A percentile compares a stretch with the other conserved stretches of the same genome.
Conservation (phyloP, 257 asterid species). For the Agastache rugosa region DNA sequence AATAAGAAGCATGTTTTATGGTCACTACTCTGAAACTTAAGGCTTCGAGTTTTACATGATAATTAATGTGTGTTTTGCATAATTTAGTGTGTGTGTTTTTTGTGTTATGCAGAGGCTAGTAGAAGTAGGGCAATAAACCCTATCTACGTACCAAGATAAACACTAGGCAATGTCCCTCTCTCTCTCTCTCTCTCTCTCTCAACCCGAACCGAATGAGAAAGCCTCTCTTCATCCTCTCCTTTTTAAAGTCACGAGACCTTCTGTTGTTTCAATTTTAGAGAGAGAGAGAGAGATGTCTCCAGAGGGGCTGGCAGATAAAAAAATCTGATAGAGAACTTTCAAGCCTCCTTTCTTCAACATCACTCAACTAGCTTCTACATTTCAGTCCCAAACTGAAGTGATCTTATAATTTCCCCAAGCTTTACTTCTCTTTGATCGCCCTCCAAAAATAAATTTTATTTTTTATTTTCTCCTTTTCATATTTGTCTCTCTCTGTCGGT, state of each 20-base stretch:
- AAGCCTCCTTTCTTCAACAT: constrained; percentile 68
- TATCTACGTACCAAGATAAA: constrained; percentile 40
- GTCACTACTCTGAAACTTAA: constrained; percentile 33
- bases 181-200: constrained; percentile 23
- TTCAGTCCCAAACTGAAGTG: constrained; percentile 76
- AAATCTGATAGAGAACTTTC: constrained; percentile 75
- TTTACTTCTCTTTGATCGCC: constrained; percentile 35
- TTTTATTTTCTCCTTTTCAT: not conserved
- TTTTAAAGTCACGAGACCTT: constrained; percentile 85
- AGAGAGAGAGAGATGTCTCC: constrained; percentile 51
- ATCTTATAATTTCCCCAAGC: constrained; percentile 51
- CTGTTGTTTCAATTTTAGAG: constrained; percentile 52
- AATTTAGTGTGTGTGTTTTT: constrained; percentile 23
- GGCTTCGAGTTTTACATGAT: not conserved
- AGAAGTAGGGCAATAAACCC: constrained; percentile 56
- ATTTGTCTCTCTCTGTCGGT: constrained; percentile 69
- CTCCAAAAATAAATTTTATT: too few relatives aligned
- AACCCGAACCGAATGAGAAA: constrained; percentile 19
- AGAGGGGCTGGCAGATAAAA: constrained; percentile 64
- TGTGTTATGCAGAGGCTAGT: constrained; percentile 38
- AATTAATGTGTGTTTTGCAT: not conserved
- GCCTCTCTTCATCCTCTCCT: constrained; percentile 43
- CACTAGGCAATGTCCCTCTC: constrained; percentile 62
- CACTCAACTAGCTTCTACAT: constrained; percentile 58
- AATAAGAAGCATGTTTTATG: constrained; percentile 38